phyloP scores from a whole-genome alignment of 495 filamentous ascomycete species.

The Neurospora tetraspora region DNA sequence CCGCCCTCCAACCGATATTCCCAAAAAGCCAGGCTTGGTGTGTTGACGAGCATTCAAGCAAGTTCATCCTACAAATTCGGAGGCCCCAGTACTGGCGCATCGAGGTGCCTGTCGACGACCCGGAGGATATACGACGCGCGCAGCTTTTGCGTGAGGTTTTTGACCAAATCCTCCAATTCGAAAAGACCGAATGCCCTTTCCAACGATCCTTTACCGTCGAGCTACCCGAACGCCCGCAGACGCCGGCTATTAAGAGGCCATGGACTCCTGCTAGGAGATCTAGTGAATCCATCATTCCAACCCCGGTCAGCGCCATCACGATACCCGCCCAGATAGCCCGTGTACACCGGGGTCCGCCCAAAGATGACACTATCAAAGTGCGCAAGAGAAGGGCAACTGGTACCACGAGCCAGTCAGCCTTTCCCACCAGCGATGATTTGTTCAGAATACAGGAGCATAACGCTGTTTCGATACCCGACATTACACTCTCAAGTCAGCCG shows the following conservation, averaged over 20 bases:
- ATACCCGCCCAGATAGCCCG: conserved; percentile 14
- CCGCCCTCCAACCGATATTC: conserved; percentile 69
- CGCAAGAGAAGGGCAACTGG: not conserved
- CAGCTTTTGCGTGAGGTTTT: conserved; percentile 60
- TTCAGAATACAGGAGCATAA: not conserved
- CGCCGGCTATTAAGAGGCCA: conserved; percentile 54
- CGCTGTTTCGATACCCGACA: not conserved
- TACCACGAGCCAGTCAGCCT: not conserved
- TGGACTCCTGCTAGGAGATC: conserved; percentile 53
- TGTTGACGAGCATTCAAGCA: conserved; percentile 68
- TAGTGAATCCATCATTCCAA: conserved; percentile 16
- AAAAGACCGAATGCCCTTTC: conserved; percentile 83
- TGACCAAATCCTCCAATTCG: conserved; percentile 63
- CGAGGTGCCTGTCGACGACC: conserved; percentile 57
- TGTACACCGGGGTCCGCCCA: conserved; percentile 7
- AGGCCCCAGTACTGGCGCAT: conserved; percentile 80
- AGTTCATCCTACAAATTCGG: conserved; percentile 72
- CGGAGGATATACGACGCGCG: conserved; percentile 49
- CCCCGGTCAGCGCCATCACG: conserved; percentile 7
- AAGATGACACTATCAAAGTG: conserved; percentile 1
- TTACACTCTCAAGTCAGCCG: not conserved
- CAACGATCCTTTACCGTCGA: conserved; percentile 63
- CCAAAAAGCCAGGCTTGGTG: conserved; percentile 89
- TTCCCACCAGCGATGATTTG: not conserved
- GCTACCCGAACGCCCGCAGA: conserved; percentile 58